phyloP scores from a whole-genome alignment of 2,329 filamentous ascomycete species.

The Cercospora nicotianae region DNA sequence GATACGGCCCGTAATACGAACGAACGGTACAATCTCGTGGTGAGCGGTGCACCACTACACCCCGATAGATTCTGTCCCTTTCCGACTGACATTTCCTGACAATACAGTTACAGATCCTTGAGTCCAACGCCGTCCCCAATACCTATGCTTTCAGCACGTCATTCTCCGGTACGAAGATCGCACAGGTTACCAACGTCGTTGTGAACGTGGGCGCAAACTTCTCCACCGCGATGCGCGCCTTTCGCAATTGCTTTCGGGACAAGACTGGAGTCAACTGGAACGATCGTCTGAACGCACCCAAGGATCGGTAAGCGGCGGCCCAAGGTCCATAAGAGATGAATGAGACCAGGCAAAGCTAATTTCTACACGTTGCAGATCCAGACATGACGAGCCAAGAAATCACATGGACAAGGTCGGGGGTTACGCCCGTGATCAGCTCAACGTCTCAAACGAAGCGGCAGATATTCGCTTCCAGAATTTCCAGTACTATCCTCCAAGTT shows the following conservation, averaged over 20 bases:
- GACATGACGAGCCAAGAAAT: background rate
- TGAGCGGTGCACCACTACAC: constrained; percentile 37
- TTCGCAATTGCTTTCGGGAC: constrained; percentile 44
- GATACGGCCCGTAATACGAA: constrained; percentile 51
- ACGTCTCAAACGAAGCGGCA: background rate
- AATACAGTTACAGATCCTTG: constrained; percentile 59
- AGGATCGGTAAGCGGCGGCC: constrained; percentile 16
- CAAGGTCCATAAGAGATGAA: background rate
- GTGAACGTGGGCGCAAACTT: constrained; percentile 37
- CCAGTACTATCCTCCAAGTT: constrained; percentile 21
- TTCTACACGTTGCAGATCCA: background rate
- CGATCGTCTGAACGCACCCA: constrained; percentile 38
- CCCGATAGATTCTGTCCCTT: background rate
- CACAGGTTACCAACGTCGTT: constrained; percentile 33
- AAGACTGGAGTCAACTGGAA: constrained; percentile 46
- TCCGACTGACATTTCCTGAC: constrained; percentile 21
- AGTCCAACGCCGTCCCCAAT: constrained; percentile 60
- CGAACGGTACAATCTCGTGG: constrained; percentile 61
- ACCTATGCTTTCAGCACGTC: constrained; percentile 60
- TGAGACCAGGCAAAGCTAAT: background rate
- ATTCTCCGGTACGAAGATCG: constrained; percentile 27
- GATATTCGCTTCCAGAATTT: constrained; percentile 13
- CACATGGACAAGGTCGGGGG: constrained; percentile 3
- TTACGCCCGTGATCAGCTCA: constrained; percentile 1
- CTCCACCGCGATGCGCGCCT: constrained; percentile 39